Conservation (phyloP, 768 basidiomycete genomes). For the Termitomyces sp. region DNA sequence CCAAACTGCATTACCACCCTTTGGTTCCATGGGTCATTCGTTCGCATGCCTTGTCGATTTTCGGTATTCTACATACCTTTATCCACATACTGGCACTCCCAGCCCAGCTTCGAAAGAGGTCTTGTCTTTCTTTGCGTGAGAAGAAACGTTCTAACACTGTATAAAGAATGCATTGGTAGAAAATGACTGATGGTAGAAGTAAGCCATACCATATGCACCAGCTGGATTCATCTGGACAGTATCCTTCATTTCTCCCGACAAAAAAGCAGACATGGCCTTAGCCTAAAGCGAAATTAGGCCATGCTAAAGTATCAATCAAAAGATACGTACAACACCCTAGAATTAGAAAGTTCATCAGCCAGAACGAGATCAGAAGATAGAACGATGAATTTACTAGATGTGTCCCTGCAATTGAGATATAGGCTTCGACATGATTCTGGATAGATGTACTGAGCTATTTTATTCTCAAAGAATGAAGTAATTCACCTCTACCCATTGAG, state of each 20-base stretch:
- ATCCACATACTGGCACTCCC: constrained; percentile 94
- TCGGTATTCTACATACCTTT: constrained; percentile 57
- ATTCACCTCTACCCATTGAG: constrained; percentile 85
- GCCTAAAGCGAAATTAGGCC: constrained; percentile 38
- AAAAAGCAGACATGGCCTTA: constrained; percentile 93
- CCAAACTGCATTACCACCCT: constrained; percentile 87
- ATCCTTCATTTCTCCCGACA: constrained; percentile 95
- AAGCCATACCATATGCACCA: constrained; percentile 61
- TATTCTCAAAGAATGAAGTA: background rate
- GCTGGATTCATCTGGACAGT: constrained; percentile 84
- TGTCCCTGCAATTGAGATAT: constrained; percentile 82
- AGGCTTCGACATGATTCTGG: constrained; percentile 81
- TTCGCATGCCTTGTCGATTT: background rate
- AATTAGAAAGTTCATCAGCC: background rate
- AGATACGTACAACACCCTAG: constrained; percentile 67
- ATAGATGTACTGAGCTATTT: background rate
- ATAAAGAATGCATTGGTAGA: background rate
- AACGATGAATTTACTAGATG: constrained; percentile 51
- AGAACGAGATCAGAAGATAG: background rate
- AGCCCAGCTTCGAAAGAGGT: constrained; percentile 92
- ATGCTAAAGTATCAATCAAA: background rate
- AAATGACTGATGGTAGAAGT: background rate
- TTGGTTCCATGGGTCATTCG: background rate
- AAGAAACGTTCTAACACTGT: constrained; percentile 86
- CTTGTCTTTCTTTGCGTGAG: constrained; percentile 82